Base-by-base conservation (phyloP, 1,139 yeast genomes). In the Suhomyces wounanorum region DNA sequence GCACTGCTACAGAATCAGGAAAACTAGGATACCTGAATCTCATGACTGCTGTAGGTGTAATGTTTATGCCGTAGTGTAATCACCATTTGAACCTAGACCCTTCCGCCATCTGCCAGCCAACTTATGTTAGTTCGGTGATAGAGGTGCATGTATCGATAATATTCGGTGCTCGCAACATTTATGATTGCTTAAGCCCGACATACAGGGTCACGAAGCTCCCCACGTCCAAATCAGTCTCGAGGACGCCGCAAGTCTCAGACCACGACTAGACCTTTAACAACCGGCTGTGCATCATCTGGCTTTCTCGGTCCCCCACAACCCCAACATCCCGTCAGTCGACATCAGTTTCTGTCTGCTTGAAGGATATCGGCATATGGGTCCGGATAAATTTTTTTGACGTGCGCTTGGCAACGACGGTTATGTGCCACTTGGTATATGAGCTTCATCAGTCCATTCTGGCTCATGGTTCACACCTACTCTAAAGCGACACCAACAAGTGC, bases 331-430 rank as follows among this genome's bases (percentile, higher is more conserved):
- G 33, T 9, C 30, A 4, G 3, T 10, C 13, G 10, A 10, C 30
- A 26, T 9, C 30, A 9, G 30, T 6, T 21, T 3, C 6, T 4
- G 6, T 21, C 23, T n/a, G 23, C 23, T 21, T 21, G 6, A 21
- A 21, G 23, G 3, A 4, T 6, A 21, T 18, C 25, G 13, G 4
- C 39, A 17, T 13, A 10, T 13, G n/a, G n/a, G 31, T 7, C 37
- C 44, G 44, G 44, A 41, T 41, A 17, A 41, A 41, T 41, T 30
- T 41, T 30, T 13, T 40, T 41, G 44, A 41, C 44, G 28, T 41
- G 37, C 35, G 44, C 44, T 41, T 30, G 44, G 36, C 37, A 41
- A 41, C 37, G 44, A 41, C 17, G 44, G 44, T 41, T 41, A 41
- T 28, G 44, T 18, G 37, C 36, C 23, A 25, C 8, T n/a, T 17